Evolutionary conservation across 805 yeast genomes (phyloP), one percentile per base, ranked within the genome.

Genomic region (Wickerhamiella azymoides): DNA sequence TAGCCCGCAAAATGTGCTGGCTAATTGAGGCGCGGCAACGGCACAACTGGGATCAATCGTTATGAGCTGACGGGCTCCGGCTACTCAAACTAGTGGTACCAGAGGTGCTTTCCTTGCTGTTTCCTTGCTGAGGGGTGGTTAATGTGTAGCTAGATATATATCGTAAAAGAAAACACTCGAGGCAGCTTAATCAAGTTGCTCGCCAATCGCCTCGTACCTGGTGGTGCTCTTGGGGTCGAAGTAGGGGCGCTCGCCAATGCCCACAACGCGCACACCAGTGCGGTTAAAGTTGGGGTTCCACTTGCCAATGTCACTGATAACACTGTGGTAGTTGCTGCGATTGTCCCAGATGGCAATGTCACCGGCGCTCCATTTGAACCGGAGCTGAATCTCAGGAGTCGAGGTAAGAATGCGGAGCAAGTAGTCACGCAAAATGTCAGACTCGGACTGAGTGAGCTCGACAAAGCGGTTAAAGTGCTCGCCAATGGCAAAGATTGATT

Each of bases 321-420:
- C 76, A 47, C 63, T 62, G 61, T 77, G 82, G 47, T 67, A 68
- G 25, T 74, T 65, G 43, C 72, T 56, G 58, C 80, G 64, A 64
- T 76, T 76, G 54, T 76, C 80, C 80, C 80, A 76, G 32, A 75
- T 53, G 5, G 77, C 80, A 36, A 74, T 63, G 25, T 76, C 69
- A 26, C 75, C 74, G 19, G 68, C 63, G 48, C 63, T 60, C 79
- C 78, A 73, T 50, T 66, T 68, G 64, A 70, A 70, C 51, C 79
- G 63, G 17, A 72, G 74, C 60, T 74, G 79, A 45, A 70, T 68
- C 57, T 72, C 71, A 45, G 71, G 68, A 56, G 72, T 71, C 55
- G 67, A 68, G 57, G 71, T 76, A 48, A 65, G 68, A 19, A 74
- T 65, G 28, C 62, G 59, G 50, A 60, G 71, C 18, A 76, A 62